Evolutionary conservation across 768 basidiomycete genomes (phyloP), one percentile per base, ranked within the genome.

Genomic region (Termitomyces sp.): DNA sequence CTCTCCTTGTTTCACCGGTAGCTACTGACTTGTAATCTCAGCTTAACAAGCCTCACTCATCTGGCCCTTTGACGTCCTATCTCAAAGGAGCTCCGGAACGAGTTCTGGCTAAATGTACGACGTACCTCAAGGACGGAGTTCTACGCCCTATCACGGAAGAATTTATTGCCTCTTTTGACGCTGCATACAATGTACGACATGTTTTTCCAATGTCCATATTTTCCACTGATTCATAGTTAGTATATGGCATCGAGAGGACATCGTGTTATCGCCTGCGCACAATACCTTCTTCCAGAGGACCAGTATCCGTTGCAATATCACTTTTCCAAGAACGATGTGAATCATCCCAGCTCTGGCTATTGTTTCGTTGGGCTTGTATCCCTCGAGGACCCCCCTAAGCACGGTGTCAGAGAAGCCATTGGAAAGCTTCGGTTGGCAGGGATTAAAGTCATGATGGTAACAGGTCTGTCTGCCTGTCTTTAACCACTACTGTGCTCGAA

Each of bases 241-340:
- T 88, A 88, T 67, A 88, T 88, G 86, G 85, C 86, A 0, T 86
- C 85, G n/a, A 76, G 86, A 58, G 86, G 86, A 17, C 86, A 88
- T 65, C 83, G 86, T 41, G 86, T 86, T 44, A 88, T 88, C 55
- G 86, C 84, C n/a, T 86, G 84, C 64, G 86, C 86, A 2, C 85
- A 86, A 62, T 66, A 68, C 17, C 77, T 85, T 17, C 80, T 87
- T 47, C 74, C 80, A 2, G 75, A 72, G 37, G 74, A 78, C 25
- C 57, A 73, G 60, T 87, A 82, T 63, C 75, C 80, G 4, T 61
- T 56, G 9, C 69, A 75, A 57, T 76, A 79, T 57, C 63, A 72
- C 1, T 88, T 88, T 70, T 79, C 82, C 9, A 83, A 77, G 63
- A 81, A 71, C 32, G 83, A 82, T 31, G 71, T 64, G 27, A 76